Conservation (phyloP, 2,329 filamentous ascomycete species). For the Drechslerella stenobrocha region DNA sequence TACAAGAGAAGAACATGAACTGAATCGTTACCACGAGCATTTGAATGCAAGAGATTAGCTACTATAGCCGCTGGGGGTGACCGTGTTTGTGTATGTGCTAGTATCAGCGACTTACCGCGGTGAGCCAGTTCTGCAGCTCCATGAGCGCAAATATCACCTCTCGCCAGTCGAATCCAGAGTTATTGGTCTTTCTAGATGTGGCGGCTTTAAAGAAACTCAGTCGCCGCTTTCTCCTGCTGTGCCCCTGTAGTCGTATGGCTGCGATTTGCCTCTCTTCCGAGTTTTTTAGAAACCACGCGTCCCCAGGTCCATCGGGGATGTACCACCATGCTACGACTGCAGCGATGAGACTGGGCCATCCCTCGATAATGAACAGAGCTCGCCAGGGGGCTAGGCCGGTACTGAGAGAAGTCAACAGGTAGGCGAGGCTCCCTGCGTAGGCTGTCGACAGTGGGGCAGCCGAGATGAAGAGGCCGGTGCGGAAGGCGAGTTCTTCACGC, state of each 20-base stretch:
- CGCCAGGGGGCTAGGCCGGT: constrained; percentile 66
- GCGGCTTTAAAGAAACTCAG: constrained; percentile 37
- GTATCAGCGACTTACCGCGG: constrained; percentile 47
- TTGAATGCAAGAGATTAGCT: background rate
- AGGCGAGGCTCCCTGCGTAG: constrained; percentile 72
- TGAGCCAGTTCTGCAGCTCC: constrained; percentile 57
- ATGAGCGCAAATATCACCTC: constrained; percentile 60
- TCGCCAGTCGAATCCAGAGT: constrained; percentile 56
- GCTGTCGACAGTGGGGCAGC: constrained; percentile 75
- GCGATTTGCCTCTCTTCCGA: constrained; percentile 65
- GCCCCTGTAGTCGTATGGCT: constrained; percentile 57
- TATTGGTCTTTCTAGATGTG: constrained; percentile 28
- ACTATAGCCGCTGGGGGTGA: no score
- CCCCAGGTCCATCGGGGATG: constrained; percentile 61
- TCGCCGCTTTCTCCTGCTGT: constrained; percentile 54
- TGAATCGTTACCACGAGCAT: constrained; percentile 42
- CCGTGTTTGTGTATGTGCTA: background rate
- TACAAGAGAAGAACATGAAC: constrained; percentile 65
- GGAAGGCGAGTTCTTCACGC: constrained; percentile 74
- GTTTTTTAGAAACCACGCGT: constrained; percentile 60
- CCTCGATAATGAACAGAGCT: constrained; percentile 68
- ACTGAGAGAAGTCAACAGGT: constrained; percentile 66
- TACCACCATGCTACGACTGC: constrained; percentile 62
- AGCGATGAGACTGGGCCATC: constrained; percentile 63
- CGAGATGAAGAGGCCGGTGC: constrained; percentile 84